Evolutionary conservation across 78 protist genomes (phyloP), one percentile per base, ranked within the genome.

Genomic region (Cavenderia fasciculata): DNA sequence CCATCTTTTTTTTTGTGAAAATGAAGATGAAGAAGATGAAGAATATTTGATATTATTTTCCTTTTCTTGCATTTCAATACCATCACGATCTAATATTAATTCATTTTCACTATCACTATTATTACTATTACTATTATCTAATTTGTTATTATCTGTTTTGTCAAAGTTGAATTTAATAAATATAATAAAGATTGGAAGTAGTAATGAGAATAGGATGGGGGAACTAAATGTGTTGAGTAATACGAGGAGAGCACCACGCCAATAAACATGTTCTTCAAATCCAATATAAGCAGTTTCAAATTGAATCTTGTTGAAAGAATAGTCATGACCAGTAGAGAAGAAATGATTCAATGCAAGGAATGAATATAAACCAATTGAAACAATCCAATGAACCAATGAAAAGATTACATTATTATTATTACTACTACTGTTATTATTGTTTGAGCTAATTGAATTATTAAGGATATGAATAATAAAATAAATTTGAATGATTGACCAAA

Each of bases 251-350:
- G 51, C 84, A 73, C 43, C 79, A 47, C 94, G 19, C 73, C 65
- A 43, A 52, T 34, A 38, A 10, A 68, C 16, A 91, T 75, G 84
- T 25, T 79, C 61, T 27, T 79, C 88, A 54, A 87, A 66, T 18
- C 85, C 85, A 18, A 87, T 68, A 21, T 62, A 75, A 16, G 93
- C 93, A 8, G 59, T 14, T 11, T 75, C 86, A n/a, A 87, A 87
- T 51, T 87, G 93, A 36, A 87, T 87, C 52, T 74, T 68, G 36
- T 40, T 87, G 27, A 87, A 74, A 18, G 57, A 33, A 36, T 87
- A 74, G 25, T 71, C 79, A 44, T 87, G 93, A 11, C 72, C 86
- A 31, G 68, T 87, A 36, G 82, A 36, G 33, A 75, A 74, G 69
- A 75, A 87, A 51, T 66, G 65, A 29, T 34, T 7, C 1, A 87